Base-by-base conservation (phyloP, 2,329 filamentous ascomycete species). In the Alternaria brassicicola region DNA sequence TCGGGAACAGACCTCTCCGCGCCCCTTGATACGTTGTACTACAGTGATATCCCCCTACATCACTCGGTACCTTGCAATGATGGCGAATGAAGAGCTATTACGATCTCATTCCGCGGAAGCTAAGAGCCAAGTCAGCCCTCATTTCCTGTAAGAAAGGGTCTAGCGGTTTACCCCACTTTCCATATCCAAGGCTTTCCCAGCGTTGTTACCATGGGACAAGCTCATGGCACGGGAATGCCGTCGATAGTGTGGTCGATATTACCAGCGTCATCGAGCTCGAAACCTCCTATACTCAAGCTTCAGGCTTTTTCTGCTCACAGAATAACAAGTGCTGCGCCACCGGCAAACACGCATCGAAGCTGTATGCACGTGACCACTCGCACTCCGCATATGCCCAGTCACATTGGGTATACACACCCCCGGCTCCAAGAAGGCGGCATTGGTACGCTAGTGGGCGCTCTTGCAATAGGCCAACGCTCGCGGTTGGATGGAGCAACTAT, bases 91-190 rank as follows among this genome's bases (percentile, higher is more conserved):
- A 23, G 31, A 33, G 48, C 30, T 56, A 47, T 55, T 31, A 30
- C 35, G 9, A 23, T 31, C 26, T 28, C 50, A 46, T 52, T 54
- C 50, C 45, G 45, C 55, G 59, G 57, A 35, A 39, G 39, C 63
- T 51, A 62, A 55, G 31, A 38, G 7, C 17, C 17, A 45, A 33
- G 7, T 52, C 55, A 58, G 17, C 50, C 39, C 50, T 25, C 55
- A 42, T 23, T 26, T 61, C 48, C 59, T 57, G 53, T 19, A 49
- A 56, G 56, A 50, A 61, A 61, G 47, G 48, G 55, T 56, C 57
- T 61, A 49, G 58, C 53, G 58, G 58, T 33, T 43, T 55, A 63
- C 67, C 62, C 64, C 66, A 70, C 67, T 65, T 62, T n/a, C n/a
- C n/a, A n/a, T n/a, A n/a, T n/a, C n/a, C n/a, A n/a, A n/a, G n/a